Evolutionary conservation across 192 early-diverging fungal genomes (phyloP).

Genomic region (Glomus cerebriforme): DNA sequence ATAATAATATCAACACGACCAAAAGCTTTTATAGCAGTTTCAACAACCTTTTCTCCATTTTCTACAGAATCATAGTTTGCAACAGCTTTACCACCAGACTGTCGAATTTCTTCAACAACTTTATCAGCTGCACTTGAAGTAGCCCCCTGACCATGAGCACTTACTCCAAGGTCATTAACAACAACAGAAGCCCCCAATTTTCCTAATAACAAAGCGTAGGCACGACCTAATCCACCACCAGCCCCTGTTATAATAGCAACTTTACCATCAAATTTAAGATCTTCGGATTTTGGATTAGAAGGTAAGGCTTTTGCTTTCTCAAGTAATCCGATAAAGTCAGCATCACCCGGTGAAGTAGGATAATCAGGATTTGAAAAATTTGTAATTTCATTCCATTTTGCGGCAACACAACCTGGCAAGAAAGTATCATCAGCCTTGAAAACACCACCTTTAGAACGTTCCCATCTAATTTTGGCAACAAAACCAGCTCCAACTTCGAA

Average conservation of each 20-base stretch:
- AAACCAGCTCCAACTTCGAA: constrained; percentile 98
- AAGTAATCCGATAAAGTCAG: constrained; percentile 79
- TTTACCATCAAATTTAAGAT: constrained; percentile 73
- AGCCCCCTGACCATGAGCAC: constrained; percentile 71
- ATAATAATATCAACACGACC: constrained; percentile 82
- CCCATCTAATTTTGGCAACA: constrained; percentile 91
- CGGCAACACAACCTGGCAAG: constrained; percentile 79
- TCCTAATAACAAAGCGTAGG: constrained; percentile 90
- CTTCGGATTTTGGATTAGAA: constrained; percentile 58
- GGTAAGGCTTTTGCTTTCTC: constrained; percentile 72
- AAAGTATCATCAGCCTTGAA: constrained; percentile 90
- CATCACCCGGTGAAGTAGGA: constrained; percentile 75
- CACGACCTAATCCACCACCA: constrained; percentile 88
- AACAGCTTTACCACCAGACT: constrained; percentile 85
- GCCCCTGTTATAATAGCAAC: constrained; percentile 96
- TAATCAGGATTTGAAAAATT: constrained; percentile 68
- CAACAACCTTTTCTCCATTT: constrained; percentile 92
- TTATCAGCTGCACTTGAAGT: constrained; percentile 84
- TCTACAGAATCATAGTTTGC: constrained; percentile 95
- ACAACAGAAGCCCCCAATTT: constrained; percentile 90
- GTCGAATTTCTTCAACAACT: constrained; percentile 89
- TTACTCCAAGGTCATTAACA: constrained; percentile 91
- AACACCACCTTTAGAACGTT: constrained; percentile 82
- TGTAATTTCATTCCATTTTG: constrained; percentile 75
- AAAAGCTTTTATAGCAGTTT: constrained; percentile 86